phyloP scores from a whole-genome alignment of 2,329 filamentous ascomycete genomes.

The Arthrobotrys pseudoclavata region DNA sequence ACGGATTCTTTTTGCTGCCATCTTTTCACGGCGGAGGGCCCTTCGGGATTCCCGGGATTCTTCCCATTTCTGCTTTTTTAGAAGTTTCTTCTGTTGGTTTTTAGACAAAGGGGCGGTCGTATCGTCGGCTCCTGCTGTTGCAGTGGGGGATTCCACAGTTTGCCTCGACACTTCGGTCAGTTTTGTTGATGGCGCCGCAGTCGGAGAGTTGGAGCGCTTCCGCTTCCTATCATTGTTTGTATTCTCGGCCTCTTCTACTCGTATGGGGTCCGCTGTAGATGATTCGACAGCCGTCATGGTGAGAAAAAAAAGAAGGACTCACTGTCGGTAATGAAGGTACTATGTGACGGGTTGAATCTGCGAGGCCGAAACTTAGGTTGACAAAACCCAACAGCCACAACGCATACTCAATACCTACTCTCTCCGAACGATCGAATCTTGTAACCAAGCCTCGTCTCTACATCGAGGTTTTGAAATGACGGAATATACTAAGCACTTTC shows the following conservation, averaged over 20 bases:
- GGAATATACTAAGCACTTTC: too few species aligned
- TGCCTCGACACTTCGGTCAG: background rate
- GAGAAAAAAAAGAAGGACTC: background rate
- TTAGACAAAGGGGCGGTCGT: conserved; percentile 75
- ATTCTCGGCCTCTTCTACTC: background rate
- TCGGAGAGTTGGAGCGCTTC: conserved; percentile 35
- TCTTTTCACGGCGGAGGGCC: conserved; percentile 64
- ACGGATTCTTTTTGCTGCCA: conserved; percentile 71
- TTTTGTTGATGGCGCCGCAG: background rate
- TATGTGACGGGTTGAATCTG: background rate
- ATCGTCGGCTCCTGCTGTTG: background rate
- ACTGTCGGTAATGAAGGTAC: background rate
- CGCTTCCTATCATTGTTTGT: conserved; percentile 38
- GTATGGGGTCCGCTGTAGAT: background rate
- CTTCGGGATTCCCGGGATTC: conserved; percentile 75
- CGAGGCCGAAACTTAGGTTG: background rate
- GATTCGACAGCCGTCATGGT: conserved; percentile 27
- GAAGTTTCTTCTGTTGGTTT: conserved; percentile 84
- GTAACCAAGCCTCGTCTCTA: too few species aligned
- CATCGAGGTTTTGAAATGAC: too few species aligned
- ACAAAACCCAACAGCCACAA: conserved; percentile 12
- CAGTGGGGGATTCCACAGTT: background rate
- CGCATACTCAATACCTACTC: background rate
- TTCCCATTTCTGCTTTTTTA: conserved; percentile 81
- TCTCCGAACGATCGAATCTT: too few species aligned